Base-by-base conservation (phyloP, 306 rosid genomes). In the Hylodesmum podocarpum region DNA sequence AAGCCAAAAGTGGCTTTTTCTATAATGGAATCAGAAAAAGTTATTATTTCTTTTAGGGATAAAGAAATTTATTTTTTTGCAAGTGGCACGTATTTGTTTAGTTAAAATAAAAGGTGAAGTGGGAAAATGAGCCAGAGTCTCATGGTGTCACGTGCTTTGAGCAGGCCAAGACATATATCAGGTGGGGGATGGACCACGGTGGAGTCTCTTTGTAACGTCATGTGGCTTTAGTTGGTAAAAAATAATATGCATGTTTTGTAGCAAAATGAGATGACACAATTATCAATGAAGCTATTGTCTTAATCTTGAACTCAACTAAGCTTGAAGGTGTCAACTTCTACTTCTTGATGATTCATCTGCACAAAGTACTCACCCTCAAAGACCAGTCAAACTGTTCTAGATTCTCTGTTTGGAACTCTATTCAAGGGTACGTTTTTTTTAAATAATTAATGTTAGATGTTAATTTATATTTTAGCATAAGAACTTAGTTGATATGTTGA, bases 71-170 rank as follows among this genome's bases (percentile, higher is more conserved):
- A 34, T 66, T 37, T 66, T 70, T 28, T 75, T 59, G 13, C 67
- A 27, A 12, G 27, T 25, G 79, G 37, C n/a, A 34, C 21, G 57
- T 40, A 39, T 28, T 66, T 70, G 51, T 33, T 51, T 70, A 5
- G 55, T 9, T 47, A 73, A 80, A 58, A 82, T 2, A 16, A 11
- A 37, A 8, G 28, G 2, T 25, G 21, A 39, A 13, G 61, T 15
- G 27, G 19, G 37, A 5, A 47, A 47, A 36, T 62, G 66, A 19
- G 12, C 19, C 62, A 12, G 66, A 5, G 11, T 73, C 87, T 77
- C 89, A 66, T 87, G 93, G 78, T 29, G 65, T 88, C 97, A 92
- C 96, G 91, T 90, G 97, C 71, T 64, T 72, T 77, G 84, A 70
- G 72, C 86, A 84, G 71, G 78, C 37, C 21, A 79, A 81, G 84